Base-by-base conservation (phyloP, 2,329 filamentous ascomycete species). In the Mycocentrospora acerina region DNA sequence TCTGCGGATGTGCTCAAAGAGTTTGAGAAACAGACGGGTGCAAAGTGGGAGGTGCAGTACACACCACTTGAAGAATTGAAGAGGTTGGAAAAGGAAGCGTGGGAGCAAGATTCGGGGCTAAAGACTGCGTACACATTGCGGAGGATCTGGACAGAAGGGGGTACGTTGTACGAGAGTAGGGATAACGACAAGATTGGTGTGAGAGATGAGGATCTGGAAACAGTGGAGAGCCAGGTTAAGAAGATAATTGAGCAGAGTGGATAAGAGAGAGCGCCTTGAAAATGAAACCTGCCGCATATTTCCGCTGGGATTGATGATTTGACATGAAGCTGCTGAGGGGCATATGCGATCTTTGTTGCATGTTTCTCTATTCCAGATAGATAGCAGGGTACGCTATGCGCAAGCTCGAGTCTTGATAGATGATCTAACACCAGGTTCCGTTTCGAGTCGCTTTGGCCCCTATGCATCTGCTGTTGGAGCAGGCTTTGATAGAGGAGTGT, bases 91-190 rank as follows among this genome's bases (percentile, higher is more conserved):
- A 59, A 75, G 35, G 71, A 79, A 56, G 74, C 76, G 0, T 86
- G 81, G 79, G 72, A 72, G 12, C 69, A 72, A 24, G 71, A 72
- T 0, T 64, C 72, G 31, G 73, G 81, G 0, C 44, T 58, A 13
- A 82, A 81, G 1, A 80, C 79, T 0, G 48, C 69, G 1, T 72
- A 76, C 32, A 88, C 85, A 0, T 66, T 89, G 48, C 71, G 81
- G 30, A 70, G 86, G 13, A 89, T 89, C 34, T 89, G 85, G 86
- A 78, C 79, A 0, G 79, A 86, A 53, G 86, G 86, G 0, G 82
- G 82, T 1, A 89, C 85, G 0, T 61, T 88, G 30, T 88, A 89
- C 57, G 76, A 80, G 2, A 77, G 79, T 64, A 78, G 81, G 37
- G 84, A 87, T 57, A 88, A 89, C 53, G 75, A 72, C 18, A 52